Conservation (phyloP, 2,329 filamentous ascomycete genomes). For the Juglanconis sp. region DNA sequence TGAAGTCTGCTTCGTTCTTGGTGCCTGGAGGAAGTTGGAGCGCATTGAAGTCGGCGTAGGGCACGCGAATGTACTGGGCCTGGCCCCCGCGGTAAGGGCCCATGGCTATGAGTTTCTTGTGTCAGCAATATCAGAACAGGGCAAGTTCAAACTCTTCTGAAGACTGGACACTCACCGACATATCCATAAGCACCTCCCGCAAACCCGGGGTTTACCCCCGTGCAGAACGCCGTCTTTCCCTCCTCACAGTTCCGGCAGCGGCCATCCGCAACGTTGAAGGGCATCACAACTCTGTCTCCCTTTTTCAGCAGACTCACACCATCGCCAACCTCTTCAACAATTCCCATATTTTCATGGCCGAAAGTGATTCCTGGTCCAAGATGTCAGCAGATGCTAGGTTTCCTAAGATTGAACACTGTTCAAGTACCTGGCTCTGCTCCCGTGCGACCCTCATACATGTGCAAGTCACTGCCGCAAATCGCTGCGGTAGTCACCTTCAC, state of each 20-base stretch:
- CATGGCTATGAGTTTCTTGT: conserved; percentile 42
- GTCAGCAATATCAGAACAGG: conserved; percentile 28
- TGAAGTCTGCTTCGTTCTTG: conserved; percentile 60
- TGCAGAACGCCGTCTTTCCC: conserved; percentile 63
- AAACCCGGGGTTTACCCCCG: conserved; percentile 44
- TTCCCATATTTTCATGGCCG: conserved; percentile 60
- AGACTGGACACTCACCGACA: not conserved
- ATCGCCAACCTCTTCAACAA: conserved; percentile 50
- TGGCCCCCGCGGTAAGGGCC: conserved; percentile 46
- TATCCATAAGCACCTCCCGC: conserved; percentile 33
- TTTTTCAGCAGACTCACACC: conserved; percentile 61
- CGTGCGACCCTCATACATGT: conserved; percentile 29
- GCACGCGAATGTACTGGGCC: conserved; percentile 63
- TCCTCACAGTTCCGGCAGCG: conserved; percentile 63
- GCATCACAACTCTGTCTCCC: conserved; percentile 62
- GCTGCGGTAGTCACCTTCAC: conserved; percentile 32
- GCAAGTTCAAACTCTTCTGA: not conserved
- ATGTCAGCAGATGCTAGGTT: not conserved
- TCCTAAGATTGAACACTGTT: not conserved
- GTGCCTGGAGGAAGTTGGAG: conserved; percentile 58
- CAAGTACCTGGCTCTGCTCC: conserved; percentile 21
- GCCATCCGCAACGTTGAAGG: conserved; percentile 64
- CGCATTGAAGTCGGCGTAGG: conserved; percentile 66
- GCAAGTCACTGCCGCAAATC: conserved; percentile 34
- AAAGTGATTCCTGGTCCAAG: not conserved